Evolutionary conservation across 768 basidiomycete species (phyloP).

Genomic region (Mycena epipterygia): DNA sequence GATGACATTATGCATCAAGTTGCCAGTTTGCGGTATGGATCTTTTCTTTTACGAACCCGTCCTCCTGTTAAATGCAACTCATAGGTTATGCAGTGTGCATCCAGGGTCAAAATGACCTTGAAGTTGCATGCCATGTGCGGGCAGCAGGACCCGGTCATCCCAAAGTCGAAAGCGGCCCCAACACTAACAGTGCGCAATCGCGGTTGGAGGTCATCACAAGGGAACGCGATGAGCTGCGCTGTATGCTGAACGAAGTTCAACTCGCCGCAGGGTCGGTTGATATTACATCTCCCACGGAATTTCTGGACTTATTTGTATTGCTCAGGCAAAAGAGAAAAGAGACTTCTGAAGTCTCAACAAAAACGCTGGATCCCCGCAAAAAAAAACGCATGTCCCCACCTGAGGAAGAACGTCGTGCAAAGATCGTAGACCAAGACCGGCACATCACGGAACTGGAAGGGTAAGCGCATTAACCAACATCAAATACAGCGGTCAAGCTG

Average conservation of each 20-base stretch:
- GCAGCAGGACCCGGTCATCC: too few species aligned
- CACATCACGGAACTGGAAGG: constrained; percentile 27
- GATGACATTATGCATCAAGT: neutral
- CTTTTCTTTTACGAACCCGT: neutral
- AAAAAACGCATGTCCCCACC: constrained; percentile 8
- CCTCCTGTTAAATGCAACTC: neutral
- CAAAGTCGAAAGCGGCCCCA: neutral
- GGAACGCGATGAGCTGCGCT: constrained; percentile 16
- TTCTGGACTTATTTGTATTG: neutral
- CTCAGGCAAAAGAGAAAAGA: constrained; percentile 26
- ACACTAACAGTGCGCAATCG: neutral
- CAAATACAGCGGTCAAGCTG: neutral
- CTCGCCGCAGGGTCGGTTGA: constrained; percentile 7
- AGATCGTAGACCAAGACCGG: constrained; percentile 15
- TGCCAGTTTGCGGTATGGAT: neutral
- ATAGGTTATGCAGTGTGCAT: neutral
- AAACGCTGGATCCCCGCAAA: constrained; percentile 27
- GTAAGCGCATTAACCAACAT: neutral
- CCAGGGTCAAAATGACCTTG: too few species aligned
- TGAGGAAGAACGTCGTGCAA: constrained; percentile 4
- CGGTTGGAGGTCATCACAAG: neutral
- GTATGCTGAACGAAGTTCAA: neutral
- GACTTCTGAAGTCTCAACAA: neutral
- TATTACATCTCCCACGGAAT: neutral
- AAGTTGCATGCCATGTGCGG: too few species aligned